Evolutionary conservation across 495 filamentous ascomycete species (phyloP).

Genomic region (Penicillium longicatenatum): DNA sequence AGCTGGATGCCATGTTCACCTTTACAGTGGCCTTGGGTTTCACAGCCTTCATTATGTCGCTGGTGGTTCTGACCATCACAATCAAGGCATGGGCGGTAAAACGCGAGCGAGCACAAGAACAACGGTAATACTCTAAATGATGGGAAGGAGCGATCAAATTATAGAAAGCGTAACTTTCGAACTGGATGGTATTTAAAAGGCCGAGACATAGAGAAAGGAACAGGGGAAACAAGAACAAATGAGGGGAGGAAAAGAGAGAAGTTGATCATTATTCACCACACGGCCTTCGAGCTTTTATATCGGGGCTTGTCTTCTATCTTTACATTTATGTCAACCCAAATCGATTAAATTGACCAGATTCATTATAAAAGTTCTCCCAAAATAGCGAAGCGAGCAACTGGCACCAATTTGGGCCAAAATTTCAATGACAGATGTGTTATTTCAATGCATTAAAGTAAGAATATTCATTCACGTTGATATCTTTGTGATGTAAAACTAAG

Average conservation of each 20-base stretch:
- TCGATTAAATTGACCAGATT: too few species aligned
- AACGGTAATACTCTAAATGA: background rate
- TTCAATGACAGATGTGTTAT: too few species aligned
- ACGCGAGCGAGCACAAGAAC: constrained; percentile 46
- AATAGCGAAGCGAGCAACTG: too few species aligned
- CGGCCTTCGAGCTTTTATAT: background rate
- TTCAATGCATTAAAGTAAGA: too few species aligned
- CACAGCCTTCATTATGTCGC: constrained; percentile 83
- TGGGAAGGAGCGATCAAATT: background rate
- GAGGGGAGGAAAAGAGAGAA: background rate
- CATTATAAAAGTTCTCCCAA: too few species aligned
- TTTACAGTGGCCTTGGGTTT: constrained; percentile 89
- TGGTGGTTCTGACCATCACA: constrained; percentile 72
- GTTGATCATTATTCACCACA: background rate
- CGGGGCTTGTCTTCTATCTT: background rate
- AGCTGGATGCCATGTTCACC: constrained; percentile 82
- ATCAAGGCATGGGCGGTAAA: constrained; percentile 86
- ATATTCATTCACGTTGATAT: too few species aligned
- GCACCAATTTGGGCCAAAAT: too few species aligned
- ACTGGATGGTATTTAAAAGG: background rate
- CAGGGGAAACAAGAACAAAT: background rate
- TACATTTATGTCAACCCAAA: background rate
- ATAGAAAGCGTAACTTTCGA: background rate
- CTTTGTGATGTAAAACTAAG: too few species aligned
- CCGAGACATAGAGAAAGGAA: background rate